Evolutionary conservation across 2,329 filamentous ascomycete genomes (phyloP).

Genomic region (Ophiostoma himal-ulmi): DNA sequence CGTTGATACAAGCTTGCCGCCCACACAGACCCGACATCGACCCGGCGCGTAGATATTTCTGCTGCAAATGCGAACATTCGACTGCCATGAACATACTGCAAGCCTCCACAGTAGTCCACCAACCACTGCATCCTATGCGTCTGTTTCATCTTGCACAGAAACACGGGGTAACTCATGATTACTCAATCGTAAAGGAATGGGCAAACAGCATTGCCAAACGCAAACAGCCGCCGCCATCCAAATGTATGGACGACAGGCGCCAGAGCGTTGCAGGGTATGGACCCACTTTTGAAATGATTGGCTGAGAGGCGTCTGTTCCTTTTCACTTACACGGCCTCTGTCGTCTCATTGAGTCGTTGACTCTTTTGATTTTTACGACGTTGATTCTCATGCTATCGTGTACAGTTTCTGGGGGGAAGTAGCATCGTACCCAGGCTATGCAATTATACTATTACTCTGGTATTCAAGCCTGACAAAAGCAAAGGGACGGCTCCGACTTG

Average conservation of each 20-base stretch:
- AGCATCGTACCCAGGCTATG: background rate
- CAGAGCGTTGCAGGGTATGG: background rate
- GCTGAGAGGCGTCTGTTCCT: conserved; percentile 7
- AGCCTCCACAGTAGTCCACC: background rate
- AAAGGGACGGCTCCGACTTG: background rate
- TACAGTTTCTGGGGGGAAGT: too few relatives aligned
- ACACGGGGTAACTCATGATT: background rate
- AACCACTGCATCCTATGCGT: conserved; percentile 12
- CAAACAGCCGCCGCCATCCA: background rate
- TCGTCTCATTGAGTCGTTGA: background rate
- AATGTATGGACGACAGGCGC: conserved; percentile 2
- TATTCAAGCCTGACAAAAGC: background rate
- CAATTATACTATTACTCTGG: background rate
- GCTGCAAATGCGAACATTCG: background rate
- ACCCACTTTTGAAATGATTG: conserved; percentile 14
- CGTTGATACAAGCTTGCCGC: background rate
- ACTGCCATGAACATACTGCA: background rate
- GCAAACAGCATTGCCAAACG: background rate
- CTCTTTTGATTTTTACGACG: background rate
- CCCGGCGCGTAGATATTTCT: background rate
- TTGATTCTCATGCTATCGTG: background rate
- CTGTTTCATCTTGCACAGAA: conserved; percentile 19
- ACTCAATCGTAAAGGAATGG: background rate
- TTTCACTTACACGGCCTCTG: conserved; percentile 13
- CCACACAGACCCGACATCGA: background rate